These are phyloP conservation scores for Ophiostoma himal-ulmi DNA, from an alignment of 2,329 filamentous ascomycete genomes.

Conservation along the genomic window DNA sequence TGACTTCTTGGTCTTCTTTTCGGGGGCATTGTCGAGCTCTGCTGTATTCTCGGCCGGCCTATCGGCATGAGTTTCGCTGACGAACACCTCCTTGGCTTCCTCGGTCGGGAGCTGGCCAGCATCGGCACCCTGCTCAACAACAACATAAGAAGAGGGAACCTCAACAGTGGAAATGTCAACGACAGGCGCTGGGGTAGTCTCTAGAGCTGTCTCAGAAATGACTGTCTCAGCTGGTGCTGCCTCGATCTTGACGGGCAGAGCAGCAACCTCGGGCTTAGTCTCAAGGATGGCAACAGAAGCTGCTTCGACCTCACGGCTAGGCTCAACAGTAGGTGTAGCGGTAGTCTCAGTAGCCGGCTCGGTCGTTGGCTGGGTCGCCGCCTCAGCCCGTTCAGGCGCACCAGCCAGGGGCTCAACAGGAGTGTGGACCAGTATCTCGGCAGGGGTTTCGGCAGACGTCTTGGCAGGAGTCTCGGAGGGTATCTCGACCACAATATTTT, in stretches of 20 bases:
- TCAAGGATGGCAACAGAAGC: background rate
- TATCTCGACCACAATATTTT: background rate
- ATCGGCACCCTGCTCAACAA: background rate
- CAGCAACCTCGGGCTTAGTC: background rate
- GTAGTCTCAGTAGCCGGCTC: background rate
- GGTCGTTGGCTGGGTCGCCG: background rate
- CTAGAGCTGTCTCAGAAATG: background rate
- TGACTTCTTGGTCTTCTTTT: slow-evolving; percentile 31
- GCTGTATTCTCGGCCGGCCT: background rate
- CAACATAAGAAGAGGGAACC: background rate
- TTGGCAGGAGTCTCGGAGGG: background rate
- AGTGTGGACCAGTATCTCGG: background rate
- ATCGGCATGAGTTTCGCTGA: background rate
- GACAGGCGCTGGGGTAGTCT: background rate
- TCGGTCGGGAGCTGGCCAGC: background rate
- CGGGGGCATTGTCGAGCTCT: background rate
- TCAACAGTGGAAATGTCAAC: background rate
- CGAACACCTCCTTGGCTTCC: background rate
- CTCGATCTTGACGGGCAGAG: background rate
- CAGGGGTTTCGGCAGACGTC: background rate
- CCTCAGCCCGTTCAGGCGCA: background rate
- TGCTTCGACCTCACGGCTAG: background rate
- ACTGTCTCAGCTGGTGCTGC: background rate
- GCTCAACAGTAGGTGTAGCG: background rate
- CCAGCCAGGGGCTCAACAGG: background rate